Evolutionary conservation across 208 protist species (phyloP).

Genomic region (Leptomonas seymouri): DNA sequence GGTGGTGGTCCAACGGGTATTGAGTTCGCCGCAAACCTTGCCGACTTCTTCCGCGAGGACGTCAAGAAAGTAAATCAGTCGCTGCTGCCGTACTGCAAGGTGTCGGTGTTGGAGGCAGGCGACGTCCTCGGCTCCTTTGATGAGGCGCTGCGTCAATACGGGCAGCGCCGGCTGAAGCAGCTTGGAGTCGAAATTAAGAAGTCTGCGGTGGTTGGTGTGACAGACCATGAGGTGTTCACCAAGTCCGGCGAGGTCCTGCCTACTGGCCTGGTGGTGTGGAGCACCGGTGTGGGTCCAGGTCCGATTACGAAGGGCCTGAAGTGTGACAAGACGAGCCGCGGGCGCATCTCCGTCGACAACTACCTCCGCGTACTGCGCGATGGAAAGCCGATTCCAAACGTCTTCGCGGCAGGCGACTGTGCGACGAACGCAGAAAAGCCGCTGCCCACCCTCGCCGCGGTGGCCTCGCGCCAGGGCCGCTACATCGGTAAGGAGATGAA

Average conservation of each 20-base stretch:
- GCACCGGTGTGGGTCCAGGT: constrained; percentile 83
- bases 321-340: constrained; percentile 71
- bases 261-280: constrained; percentile 85
- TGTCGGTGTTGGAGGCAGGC: constrained; percentile 89
- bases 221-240: constrained; percentile 69
- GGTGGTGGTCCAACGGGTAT: constrained; percentile 91
- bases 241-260: constrained; percentile 69
- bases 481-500: constrained; percentile 82
- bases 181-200: constrained; percentile 76
- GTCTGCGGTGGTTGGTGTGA: constrained; percentile 72
- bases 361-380: constrained; percentile 71
- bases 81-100: constrained; percentile 73
- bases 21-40: constrained; percentile 89
- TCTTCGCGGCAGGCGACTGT: constrained; percentile 90
- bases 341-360: constrained; percentile 72
- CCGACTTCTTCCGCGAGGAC: constrained; percentile 92
- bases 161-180: constrained; percentile 60
- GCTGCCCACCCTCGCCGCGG: constrained; percentile 77
- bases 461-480: constrained; percentile 80
- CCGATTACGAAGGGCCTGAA: constrained; percentile 73
- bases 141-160: constrained; percentile 77
- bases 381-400: constrained; percentile 67
- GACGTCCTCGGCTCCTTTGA: constrained; percentile 92
- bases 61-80: constrained; percentile 68
- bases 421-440: constrained; percentile 58